Percentiles rank a stretch among this genome's conserved stretches.
phyloP scores from a whole-genome alignment of 257 asterid genomes.

The Verbascum thapsus region DNA sequence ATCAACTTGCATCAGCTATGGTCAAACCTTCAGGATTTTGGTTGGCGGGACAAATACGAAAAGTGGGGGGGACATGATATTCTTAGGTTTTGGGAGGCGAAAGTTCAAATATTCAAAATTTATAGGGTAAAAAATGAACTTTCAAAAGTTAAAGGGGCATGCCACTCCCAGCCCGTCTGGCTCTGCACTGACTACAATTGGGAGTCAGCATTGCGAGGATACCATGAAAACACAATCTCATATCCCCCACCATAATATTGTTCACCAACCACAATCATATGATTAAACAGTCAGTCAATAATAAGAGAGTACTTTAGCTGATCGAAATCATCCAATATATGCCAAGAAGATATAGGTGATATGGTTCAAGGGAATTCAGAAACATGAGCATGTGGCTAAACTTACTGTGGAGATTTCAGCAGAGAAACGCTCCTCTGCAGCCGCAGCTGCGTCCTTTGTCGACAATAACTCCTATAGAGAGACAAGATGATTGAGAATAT shows the following conservation, averaged over 20 bases:
- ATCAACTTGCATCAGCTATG: conserved; percentile 13
- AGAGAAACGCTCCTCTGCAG: conserved; percentile 67
- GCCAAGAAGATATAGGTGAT: conserved; percentile 10
- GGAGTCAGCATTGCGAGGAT: not conserved
- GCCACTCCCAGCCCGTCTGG: no score
- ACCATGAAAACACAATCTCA: not conserved
- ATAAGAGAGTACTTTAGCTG: not conserved
- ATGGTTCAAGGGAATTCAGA: not conserved
- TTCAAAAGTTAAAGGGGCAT: no score
- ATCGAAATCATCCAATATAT: not conserved
- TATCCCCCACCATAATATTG: not conserved
- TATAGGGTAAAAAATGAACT: no score
- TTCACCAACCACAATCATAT: conserved; percentile 13
- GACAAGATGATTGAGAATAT: conserved; percentile 14
- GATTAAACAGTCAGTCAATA: conserved; percentile 1
- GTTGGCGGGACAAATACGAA: no score
- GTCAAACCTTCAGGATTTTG: conserved; percentile 22
- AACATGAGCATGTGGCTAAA: conserved; percentile 15
- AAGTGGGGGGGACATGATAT: no score
- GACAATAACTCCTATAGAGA: conserved; percentile 67
- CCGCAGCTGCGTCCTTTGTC: conserved; percentile 66
- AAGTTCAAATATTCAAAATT: no score
- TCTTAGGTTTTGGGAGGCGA: no score
- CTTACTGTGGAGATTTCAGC: conserved; percentile 84
- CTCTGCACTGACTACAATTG: no score